Conservation (phyloP, 2,329 filamentous ascomycete species). For the Thelonectria discophora region DNA sequence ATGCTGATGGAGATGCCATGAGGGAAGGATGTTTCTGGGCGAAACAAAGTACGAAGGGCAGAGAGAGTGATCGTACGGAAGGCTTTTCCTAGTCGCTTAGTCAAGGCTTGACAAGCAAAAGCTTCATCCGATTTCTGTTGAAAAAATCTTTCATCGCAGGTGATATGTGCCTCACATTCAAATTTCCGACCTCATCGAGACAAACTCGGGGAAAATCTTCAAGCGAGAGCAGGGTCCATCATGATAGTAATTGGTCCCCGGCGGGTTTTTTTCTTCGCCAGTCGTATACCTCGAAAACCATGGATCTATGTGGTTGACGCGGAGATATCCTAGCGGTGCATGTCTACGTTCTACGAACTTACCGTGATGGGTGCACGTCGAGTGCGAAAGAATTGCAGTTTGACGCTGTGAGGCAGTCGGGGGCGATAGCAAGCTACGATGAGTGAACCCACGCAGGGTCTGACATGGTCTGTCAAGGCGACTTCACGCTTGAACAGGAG, state of each 20-base stretch:
- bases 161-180: slow-evolving; percentile 82
- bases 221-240: slow-evolving; percentile 70
- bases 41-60: too few relatives aligned
- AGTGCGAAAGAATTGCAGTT: slow-evolving; percentile 23
- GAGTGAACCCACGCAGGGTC: slow-evolving; percentile 8
- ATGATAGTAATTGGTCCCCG: slow-evolving; percentile 57
- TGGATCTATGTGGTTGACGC: slow-evolving; percentile 73
- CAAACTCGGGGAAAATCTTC: slow-evolving; percentile 79
- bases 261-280: slow-evolving; percentile 81
- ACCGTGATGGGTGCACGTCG: slow-evolving; percentile 22
- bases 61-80: too few relatives aligned
- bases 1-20: too few relatives aligned
- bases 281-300: slow-evolving; percentile 93
- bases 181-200: slow-evolving; percentile 75
- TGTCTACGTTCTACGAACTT: slow-evolving; percentile 33
- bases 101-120: neutral
- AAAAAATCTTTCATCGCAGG: neutral
- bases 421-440: slow-evolving; percentile 31
- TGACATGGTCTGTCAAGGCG: slow-evolving; percentile 18
- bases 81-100: too few relatives aligned
- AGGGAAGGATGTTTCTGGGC: too few relatives aligned
- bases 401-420: slow-evolving; percentile 16
- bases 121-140: neutral
- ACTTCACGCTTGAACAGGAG: slow-evolving; percentile 32
- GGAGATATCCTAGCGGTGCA: slow-evolving; percentile 85